Evolutionary conservation across 2,329 filamentous ascomycete species (phyloP).

Genomic region (Talaromyces albobiverticillius): DNA sequence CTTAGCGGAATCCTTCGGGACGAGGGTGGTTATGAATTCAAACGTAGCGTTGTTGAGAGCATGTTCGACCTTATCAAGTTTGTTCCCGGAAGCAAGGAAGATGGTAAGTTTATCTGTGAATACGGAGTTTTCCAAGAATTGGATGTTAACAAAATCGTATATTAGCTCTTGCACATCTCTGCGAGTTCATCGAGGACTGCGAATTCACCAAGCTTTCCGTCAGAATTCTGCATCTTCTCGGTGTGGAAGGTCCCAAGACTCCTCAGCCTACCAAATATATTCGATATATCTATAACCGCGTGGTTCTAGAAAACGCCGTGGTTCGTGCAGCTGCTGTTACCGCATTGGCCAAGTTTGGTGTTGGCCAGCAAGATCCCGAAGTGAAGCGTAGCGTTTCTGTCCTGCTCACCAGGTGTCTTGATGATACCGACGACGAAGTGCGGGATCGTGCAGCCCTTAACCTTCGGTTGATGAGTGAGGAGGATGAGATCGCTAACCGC

Average conservation of each 20-base stretch:
- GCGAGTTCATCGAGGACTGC: conserved; percentile 99
- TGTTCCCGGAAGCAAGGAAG: conserved; percentile 79
- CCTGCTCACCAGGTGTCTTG: conserved; percentile 85
- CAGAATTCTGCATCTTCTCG: conserved; percentile 88
- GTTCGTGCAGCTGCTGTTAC: conserved; percentile 94
- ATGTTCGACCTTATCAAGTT: conserved; percentile 99
- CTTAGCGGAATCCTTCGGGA: conserved; percentile 94
- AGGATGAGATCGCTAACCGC: conserved; percentile 77
- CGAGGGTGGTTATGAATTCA: conserved; percentile 97
- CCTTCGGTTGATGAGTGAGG: conserved; percentile 85
- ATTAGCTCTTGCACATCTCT: conserved; percentile 84
- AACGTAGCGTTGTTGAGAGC: conserved; percentile 94
- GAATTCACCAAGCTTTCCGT: conserved; percentile 98
- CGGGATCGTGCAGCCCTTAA: conserved; percentile 93
- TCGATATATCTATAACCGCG: conserved; percentile 97
- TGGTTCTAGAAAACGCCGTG: conserved; percentile 94
- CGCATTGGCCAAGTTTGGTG: conserved; percentile 93
- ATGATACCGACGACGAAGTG: conserved; percentile 97
- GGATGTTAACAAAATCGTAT: not conserved
- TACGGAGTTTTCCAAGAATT: not conserved
- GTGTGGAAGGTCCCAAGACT: conserved; percentile 91
- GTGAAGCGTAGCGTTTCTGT: conserved; percentile 95
- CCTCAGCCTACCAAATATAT: conserved; percentile 98
- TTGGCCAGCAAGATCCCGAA: conserved; percentile 92
- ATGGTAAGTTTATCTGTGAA: conserved; percentile 41